Base-by-base conservation (phyloP, 2,329 filamentous ascomycete genomes). In the Uncinocarpus reesii region DNA sequence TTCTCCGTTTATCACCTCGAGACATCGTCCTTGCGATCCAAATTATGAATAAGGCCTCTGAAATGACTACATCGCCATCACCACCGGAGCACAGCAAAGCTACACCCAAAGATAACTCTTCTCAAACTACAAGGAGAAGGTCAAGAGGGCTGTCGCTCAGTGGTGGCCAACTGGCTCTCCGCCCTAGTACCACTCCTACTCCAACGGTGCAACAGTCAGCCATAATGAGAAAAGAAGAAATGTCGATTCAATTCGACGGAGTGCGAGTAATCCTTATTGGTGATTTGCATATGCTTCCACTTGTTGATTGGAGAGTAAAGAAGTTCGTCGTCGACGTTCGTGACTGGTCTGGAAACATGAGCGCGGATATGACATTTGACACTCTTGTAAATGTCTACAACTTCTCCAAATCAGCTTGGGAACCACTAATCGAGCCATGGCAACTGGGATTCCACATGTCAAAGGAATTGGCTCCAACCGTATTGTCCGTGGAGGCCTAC, bases 341-440 rank as follows among this genome's bases (percentile, higher is more conserved):
- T 55, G 87, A 98, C 62, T 99, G 92, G 92, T 90, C 90, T 1
- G 83, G 81, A 4, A 83, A 82, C 18, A 75, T 98, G 65, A 88
- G 82, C 59, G 90, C 86, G 0, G 87, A 95, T 61, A 85, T 87
- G 0, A 84, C 80, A n/a, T 81, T 98, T 41, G 87, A 95, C 53
- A 87, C 90, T 55, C 95, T 95, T 65, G 79, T 93, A 58, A 98
- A 96, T 59, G 83, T 98, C 21, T 98, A 95, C 73, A 98, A 98
- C 66, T 98, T 98, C 68, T 92, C 92, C 11, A 98, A 98, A 65
- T 98, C 92, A 0, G 87, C 88, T 2, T 98, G 92, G 92, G 92
- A 98, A 64, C 92, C 92, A 2, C 70, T 98, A 28, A 80, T 98
- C 21, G 92, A 98, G 63, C 93, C 93, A 6, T 98, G 92, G 92